These are phyloP conservation scores for Xylaria grammica DNA, from an alignment of 495 filamentous ascomycete species.

Conservation along the genomic window DNA sequence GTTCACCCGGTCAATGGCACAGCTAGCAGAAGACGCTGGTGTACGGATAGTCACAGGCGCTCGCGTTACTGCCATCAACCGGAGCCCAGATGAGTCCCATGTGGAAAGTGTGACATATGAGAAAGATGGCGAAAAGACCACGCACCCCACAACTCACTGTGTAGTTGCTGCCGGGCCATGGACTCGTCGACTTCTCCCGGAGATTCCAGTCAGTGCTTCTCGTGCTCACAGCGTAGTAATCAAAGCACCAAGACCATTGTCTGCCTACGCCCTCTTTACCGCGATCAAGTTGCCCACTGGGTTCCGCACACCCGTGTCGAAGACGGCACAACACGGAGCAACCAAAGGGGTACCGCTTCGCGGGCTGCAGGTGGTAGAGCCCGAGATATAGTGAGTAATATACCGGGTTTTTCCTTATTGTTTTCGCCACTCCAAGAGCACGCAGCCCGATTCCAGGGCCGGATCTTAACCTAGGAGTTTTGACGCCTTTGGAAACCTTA, in stretches of 20 bases:
- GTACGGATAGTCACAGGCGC: conserved; percentile 68
- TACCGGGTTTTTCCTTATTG: background rate
- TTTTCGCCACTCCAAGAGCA: background rate
- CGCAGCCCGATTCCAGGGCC: background rate
- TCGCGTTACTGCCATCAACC: conserved; percentile 31
- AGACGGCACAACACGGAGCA: conserved; percentile 44
- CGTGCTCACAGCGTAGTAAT: conserved; percentile 86
- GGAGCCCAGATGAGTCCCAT: conserved; percentile 21
- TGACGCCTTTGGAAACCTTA: too few relatives aligned
- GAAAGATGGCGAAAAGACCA: conserved; percentile 66
- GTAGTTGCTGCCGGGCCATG: conserved; percentile 82
- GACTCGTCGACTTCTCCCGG: conserved; percentile 72
- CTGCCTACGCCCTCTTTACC: conserved; percentile 81
- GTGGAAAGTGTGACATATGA: conserved; percentile 44
- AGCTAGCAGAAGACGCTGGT: conserved; percentile 74
- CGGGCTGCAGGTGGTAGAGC: conserved; percentile 61
- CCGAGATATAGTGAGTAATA: conserved; percentile 71
- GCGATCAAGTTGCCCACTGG: conserved; percentile 72
- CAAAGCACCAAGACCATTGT: conserved; percentile 62
- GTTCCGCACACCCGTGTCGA: conserved; percentile 39
- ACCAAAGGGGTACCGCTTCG: conserved; percentile 30
- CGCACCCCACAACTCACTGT: conserved; percentile 38
- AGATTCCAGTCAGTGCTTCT: conserved; percentile 74
- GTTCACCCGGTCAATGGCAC: conserved; percentile 81
- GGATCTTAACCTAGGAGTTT: too few relatives aligned